Base-by-base conservation (phyloP, 1,284 basidiomycete species). In the Leccinum subspadiceum region DNA sequence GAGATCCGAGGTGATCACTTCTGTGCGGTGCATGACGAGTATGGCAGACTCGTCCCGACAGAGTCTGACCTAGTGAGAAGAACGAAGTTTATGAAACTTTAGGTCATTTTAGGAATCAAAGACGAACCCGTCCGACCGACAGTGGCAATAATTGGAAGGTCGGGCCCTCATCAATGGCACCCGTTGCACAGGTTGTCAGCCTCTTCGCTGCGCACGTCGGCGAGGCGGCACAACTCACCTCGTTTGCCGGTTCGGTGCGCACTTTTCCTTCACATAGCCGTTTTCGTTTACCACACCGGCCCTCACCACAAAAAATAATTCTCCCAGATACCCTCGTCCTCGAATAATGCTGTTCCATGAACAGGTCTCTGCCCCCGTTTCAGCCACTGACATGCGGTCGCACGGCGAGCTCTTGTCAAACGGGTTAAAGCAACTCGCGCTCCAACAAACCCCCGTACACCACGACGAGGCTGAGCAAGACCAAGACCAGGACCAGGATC, bases 1-100 rank as follows among this genome's bases (percentile, higher is more conserved):
- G 73, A 73, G 77, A 80, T 78, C 75, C 75, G 73, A 72, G 69
- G 70, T 68, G 71, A 69, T 66, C 67, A 49, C 55, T 67, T 61
- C 68, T 65, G 44, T 68, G 72, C 70, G 57, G 68, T 70, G 70
- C 70, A 68, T 6, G 66, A 69, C 76, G 60, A 66, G 70, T 73
- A 74, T 75, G 77, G 78, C 67, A 78, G 73, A 70, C 62, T 22
- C 61, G 78, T 67, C 64, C 70, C 70, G 72, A 72, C 62, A 62
- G 56, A 66, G 62, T 48, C 59, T 22, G 55, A 56, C 50, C 58
- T 64, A 68, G 67, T 64, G 67, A 68, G 60, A 65, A 67, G 64
- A 72, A 64, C 65, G 53, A 12, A 26, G 56, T 63, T 72, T 64
- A 74, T 75, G 73, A 72, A 72, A 75, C 71, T 73, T 68, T 73